Evolutionary conservation across 2,329 filamentous ascomycete genomes (phyloP), one percentile per base, ranked within the genome.

Genomic region (Colletotrichum orchidophilum): DNA sequence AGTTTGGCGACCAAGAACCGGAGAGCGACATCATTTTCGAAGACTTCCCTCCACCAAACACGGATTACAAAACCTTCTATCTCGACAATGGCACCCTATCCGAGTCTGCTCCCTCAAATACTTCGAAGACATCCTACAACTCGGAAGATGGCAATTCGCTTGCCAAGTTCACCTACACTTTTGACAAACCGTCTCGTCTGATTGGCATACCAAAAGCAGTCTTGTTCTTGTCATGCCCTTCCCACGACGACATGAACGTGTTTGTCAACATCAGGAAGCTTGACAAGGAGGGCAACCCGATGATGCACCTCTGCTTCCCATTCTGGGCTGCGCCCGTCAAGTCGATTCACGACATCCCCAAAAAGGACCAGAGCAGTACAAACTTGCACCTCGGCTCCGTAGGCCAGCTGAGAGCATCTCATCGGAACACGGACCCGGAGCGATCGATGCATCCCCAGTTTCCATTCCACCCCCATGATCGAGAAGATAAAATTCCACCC

Each of bases 151-250:
- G 70, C 21, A 50, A 60, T 3, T 73, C 71, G 9, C 74, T 75
- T 21, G 67, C 76, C 24, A 77, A 78, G 12, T 85, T 86, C 75
- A 80, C 74, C 1, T 77, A 81, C 72, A 83, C 76, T 0, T 87
- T 87, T 72, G 26, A 75, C 3, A 74, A 82, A 53, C 74, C 76
- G 1, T 80, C 83, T 0, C 76, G 81, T 3, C 74, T 87, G 0
- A 80, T 85, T 15, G 86, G 85, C 1, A 75, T 85, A 0, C 82
- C 86, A 4, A 87, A 87, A 73, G 83, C 84, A 0, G 74, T 82
- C 0, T 74, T 88, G 0, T 85, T 84, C 75, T 82, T 87, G 77
- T 84, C 81, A 1, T 83, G 80, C 67, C 74, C 77, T 2, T 78
- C 81, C 13, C 75, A 77, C 15, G 79, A 87, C 60, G 86, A 87